Evolutionary conservation across 208 protist species (phyloP), one percentile per base, ranked within the genome.

Genomic region (Trypanosoma cruzi): DNA sequence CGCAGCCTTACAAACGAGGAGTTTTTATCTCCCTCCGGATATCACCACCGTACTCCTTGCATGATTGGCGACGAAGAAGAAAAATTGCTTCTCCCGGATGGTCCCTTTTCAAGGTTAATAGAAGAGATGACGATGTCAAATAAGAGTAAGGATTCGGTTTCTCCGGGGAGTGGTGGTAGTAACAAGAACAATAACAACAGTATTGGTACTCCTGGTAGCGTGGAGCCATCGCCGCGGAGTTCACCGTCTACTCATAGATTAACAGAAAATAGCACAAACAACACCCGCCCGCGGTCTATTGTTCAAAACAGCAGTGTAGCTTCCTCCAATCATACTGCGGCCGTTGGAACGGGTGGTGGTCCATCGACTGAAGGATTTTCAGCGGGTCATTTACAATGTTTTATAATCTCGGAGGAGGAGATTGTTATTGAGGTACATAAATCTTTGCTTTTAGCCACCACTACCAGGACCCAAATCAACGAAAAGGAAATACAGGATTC

Each of bases 31-130:
- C 85, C 85, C 13, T 55, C 65, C 31, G 88, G 82, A 71, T 84
- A 81, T 40, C 89, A 95, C 55, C 84, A 91, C 61, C 89, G 89
- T 64, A 95, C 89, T 14, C 84, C 89, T 13, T 85, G 80, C 61
- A 88, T 95, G 68, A 70, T 89, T 26, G 89, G 82, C 18, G 82
- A 81, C 29, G 86, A 95, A 40, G 86, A 90, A 32, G 78, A 82
- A 11, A 2, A 69, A 50, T 7, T 68, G 49, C 16, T 73, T 68
- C 32, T 64, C 61, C 14, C n/a, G 44, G 56, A 54, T 22, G 46
- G 54, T 56, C 40, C 13, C 34, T 42, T 36, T 31, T 77, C 60
- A 4, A n/a, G n/a, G n/a, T 32, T 32, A 29, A 53, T 0, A 56
- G 71, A 73, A 14, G 67, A 59, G 7, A 10, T 26, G 6, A 20